Evolutionary conservation across 2,329 filamentous ascomycete species (phyloP), one percentile per base, ranked within the genome.

Genomic region (Emergomyces orientalis): DNA sequence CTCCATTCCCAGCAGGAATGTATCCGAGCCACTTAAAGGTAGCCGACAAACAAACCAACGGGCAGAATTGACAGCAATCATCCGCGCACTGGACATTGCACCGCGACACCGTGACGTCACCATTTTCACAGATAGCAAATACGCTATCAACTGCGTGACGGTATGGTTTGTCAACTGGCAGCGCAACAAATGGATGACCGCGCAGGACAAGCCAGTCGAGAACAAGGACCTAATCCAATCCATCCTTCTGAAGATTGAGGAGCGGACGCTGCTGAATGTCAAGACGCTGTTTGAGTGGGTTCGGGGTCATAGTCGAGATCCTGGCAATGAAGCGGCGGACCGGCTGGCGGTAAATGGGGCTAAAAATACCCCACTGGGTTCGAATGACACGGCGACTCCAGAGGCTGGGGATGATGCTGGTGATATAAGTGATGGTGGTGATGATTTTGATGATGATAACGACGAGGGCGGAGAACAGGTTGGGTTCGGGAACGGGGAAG

Each of bases 31-130:
- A 3, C 83, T 97, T 2, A 76, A 81, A 60, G 91, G 91, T 59
- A 79, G 82, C 19, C 80, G 82, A 11, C 94, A 97, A 76, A 97
- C 94, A 0, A 99, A 99, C 73, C 91, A 97, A 74, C 89, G 94
- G 2, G 94, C 93, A n/a, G 94, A 99, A 77, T 80, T 99, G 63
- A 92, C 89, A 30, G 94, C 91, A 8, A 88, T 97, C 66, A 80
- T 90, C 37, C 88, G 92, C 63, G 92, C 92, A 0, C 81, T 97
- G 27, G 86, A 97, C 70, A 84, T 88, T 55, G 86, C 87, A 1
- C 87, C 89, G 0, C 76, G 83, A 19, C 81, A 87, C 63, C 82
- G 88, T 63, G 80, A 86, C 64, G 83, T 95, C 14, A 82, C 86
- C 63, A 95, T 99, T 67, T 83, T 87, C 72, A 91, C 87, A n/a